Evolutionary conservation across 2,329 filamentous ascomycete genomes (phyloP), one percentile per base, ranked within the genome.

Genomic region (Gaeumannomyces tritici): DNA sequence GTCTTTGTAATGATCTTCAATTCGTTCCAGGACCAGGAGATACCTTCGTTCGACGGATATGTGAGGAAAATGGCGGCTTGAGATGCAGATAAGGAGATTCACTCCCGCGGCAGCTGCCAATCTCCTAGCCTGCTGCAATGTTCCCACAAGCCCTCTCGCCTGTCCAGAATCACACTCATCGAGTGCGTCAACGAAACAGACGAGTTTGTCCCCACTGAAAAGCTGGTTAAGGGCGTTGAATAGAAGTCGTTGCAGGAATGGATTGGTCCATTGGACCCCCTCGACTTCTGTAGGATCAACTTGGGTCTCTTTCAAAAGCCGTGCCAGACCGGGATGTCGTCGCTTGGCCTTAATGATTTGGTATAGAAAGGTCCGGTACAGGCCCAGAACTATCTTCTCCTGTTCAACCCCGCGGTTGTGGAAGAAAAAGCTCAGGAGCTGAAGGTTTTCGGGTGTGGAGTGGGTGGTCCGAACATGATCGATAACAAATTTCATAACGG

Each of bases 81-180:
- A 78, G 2, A 82, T 74, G 60, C 76, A 80, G 0, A 79, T 66
- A 0, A 63, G 68, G 0, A 82, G 66, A 0, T 33, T 3, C 0
- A 68, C 55, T 0, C 59, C 59, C 0, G 31, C 62, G 4, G 67
- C 60, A 0, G 68, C 60, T 2, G 72, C 70, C 0, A 67, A 11
- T 4, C 74, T 65, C 0, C 73, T 71, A 0, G 81, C 61, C 0
- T 72, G 64, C 61, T 80, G 73, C 15, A 82, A 76, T 61, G 76
- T 77, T 0, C 66, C 54, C 1, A 82, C 67, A 75, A 83, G 80
- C 0, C 74, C 71, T 47, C 72, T 71, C 1, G 77, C 68, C 58
- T 82, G 69, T 1, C 68, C 61, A 61, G 79, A 75, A 7, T 78
- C 70, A 62, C 78, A 81, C 65, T 82, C 80, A 55, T 83, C 80